phyloP scores from a whole-genome alignment of 805 yeast species.

The Zygotorulaspora danielsina region DNA sequence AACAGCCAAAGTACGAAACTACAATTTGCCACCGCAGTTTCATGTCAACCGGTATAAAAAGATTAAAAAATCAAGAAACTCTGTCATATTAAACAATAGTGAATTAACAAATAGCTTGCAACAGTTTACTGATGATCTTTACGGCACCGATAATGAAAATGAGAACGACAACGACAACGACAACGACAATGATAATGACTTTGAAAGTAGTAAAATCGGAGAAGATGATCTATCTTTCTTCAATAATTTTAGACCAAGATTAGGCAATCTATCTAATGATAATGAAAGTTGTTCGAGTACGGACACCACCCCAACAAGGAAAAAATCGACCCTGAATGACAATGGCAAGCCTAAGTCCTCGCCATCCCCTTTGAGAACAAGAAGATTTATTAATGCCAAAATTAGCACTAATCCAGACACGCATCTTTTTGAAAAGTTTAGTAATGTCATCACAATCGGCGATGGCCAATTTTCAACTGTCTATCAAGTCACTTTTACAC shows the following conservation, averaged over 20 bases:
- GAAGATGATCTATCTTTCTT: constrained; percentile 14
- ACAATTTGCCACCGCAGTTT: constrained; percentile 13
- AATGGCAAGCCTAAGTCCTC: constrained; percentile 15
- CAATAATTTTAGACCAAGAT: constrained; percentile 15
- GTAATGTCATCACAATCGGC: constrained; percentile 69
- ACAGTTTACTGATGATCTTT: constrained; percentile 36
- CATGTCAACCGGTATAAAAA: constrained; percentile 23
- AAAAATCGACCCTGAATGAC: constrained; percentile 18
- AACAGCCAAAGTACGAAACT: constrained; percentile 8
- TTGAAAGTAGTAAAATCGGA: constrained; percentile 1
- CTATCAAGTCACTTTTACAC: constrained; percentile 68
- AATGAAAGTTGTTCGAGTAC: constrained; percentile 11
- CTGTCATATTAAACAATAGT: constrained; percentile 28
- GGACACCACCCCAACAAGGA: constrained; percentile 25
- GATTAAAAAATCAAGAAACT: constrained; percentile 28
- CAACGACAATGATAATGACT: constrained; percentile 5
- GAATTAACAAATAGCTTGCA: constrained; percentile 34
- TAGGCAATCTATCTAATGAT: constrained; percentile 1
- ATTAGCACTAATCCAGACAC: constrained; percentile 29
- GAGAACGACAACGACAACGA: constrained; percentile 1
- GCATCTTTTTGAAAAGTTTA: constrained; percentile 46
- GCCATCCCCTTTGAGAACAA: constrained; percentile 18
- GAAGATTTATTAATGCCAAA: constrained; percentile 26
- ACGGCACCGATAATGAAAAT: constrained; percentile 27
- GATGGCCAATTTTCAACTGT: constrained; percentile 89